Conservation (phyloP, 208 protist genomes). For the Wallacemonas sp. region DNA sequence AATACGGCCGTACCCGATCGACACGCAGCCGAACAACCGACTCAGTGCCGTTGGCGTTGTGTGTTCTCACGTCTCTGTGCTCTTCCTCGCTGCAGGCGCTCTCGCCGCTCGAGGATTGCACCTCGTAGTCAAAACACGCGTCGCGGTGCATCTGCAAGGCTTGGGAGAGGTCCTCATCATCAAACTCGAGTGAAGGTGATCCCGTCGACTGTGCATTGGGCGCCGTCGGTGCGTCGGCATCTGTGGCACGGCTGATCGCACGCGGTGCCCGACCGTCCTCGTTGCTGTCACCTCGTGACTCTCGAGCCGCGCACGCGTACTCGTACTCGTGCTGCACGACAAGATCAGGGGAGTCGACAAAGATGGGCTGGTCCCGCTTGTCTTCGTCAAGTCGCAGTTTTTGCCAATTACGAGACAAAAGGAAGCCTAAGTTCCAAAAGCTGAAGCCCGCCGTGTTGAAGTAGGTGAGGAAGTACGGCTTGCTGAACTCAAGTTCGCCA, state of each 20-base stretch:
- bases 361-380: constrained; percentile 32
- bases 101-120: not conserved
- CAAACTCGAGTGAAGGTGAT: no score
- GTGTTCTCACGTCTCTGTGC: not conserved
- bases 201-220: no score
- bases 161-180: not conserved
- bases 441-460: constrained; percentile 90
- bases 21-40: constrained; percentile 23
- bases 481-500: constrained; percentile 68
- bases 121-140: constrained; percentile 10
- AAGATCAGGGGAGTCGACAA: constrained; percentile 50
- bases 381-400: constrained; percentile 49
- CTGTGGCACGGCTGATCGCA: no score
- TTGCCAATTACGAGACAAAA: constrained; percentile 54
- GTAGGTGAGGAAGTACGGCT: constrained; percentile 91
- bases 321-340: not conserved
- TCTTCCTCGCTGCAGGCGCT: constrained; percentile 11
- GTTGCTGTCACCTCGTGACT: not conserved
- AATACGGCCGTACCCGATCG: constrained; percentile 59
- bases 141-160: constrained; percentile 1
- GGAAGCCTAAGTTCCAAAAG: constrained; percentile 80
- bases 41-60: not conserved
- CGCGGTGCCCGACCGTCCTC: no score
- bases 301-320: not conserved
- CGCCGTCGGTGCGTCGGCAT: no score